Evolutionary conservation across 1,284 basidiomycete genomes (phyloP).

Genomic region (Gyrodon tennesseensis): DNA sequence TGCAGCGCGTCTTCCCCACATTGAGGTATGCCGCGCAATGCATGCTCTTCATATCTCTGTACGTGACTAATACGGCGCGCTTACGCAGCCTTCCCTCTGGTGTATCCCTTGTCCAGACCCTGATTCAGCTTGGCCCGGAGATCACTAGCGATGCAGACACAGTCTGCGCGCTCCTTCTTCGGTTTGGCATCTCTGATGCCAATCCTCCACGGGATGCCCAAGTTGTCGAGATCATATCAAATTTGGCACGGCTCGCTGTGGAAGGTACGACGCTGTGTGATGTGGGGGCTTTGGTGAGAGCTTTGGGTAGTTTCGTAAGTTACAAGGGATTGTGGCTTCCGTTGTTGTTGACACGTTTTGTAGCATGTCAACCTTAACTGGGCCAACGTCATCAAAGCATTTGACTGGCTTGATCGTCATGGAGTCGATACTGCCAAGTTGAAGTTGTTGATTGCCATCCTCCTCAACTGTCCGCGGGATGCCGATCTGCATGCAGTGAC

Average conservation of each 20-base stretch:
- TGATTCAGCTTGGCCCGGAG: conserved; percentile 74
- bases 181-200: conserved; percentile 69
- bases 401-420: conserved; percentile 74
- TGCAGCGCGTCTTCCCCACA: conserved; percentile 55
- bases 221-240: conserved; percentile 67
- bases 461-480: conserved; percentile 70
- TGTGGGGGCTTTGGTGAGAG: conserved; percentile 72
- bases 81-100: conserved; percentile 59
- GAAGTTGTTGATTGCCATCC: conserved; percentile 76
- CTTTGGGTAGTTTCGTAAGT: conserved; percentile 67
- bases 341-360: conserved; percentile 31
- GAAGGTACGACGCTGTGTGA: conserved; percentile 74
- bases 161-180: conserved; percentile 63
- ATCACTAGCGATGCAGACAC: conserved; percentile 71
- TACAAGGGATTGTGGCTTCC: conserved; percentile 13
- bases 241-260: conserved; percentile 63
- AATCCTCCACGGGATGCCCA: conserved; percentile 69
- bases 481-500: conserved; percentile 71
- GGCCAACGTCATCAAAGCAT: conserved; percentile 74
- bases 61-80: conserved; percentile 25
- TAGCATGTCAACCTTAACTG: conserved; percentile 71
- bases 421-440: conserved; percentile 81
- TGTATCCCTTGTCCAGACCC: conserved; percentile 67
- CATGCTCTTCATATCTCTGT: conserved; percentile 21
- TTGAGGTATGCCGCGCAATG: conserved; percentile 54